Base-by-base conservation (phyloP, 2,329 filamentous ascomycete species). In the Botrytis elliptica region DNA sequence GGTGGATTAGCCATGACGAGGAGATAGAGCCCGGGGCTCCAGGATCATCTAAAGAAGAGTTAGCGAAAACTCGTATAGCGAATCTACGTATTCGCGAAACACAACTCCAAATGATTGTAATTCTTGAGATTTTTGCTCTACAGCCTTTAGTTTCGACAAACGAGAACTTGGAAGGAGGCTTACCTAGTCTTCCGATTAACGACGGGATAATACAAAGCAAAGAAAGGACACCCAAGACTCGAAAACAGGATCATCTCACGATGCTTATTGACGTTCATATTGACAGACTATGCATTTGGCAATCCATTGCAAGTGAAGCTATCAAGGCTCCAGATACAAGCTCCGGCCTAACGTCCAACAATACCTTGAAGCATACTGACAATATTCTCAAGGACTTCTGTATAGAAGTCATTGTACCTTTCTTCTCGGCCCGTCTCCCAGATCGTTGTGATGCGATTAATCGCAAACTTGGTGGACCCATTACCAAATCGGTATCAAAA, bases 211-310 rank as follows among this genome's bases (percentile, higher is more conserved):
- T 73, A 44, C 75, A 76, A n/a, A 67, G 69, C 2, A 80, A 79
- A 44, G 75, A 77, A 14, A 78, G 76, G 62, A 60, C 74, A n/a
- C 33, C 67, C 7, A 81, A 77, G 79, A 79, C 77, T 76, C 84
- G 78, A 77, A 82, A 78, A 75, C 70, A 77, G 5, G 88, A 91
- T 76, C 90, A 94, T 77, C 83, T 93, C 10, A 86, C 87, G 1
- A 83, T 90, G 12, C 85, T 93, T 33, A 84, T 94, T 7, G 93
- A 95, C 79, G 85, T 94, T 0, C 88, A 94, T 70, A 88, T 93
- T 12, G 93, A 96, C 81, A 90, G 92, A 65, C 84, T 96, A 38
- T 93, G 91, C 78, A 96, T 96, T 74, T 95, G 93, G 93, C 92
- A 95, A 79, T 93, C 92, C 5, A 90, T 93, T 12, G 89, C 90